These are phyloP conservation scores for Oryza meyeriana DNA, from an alignment of 176 grass and related monocot genomes.

Conservation along the genomic window DNA sequence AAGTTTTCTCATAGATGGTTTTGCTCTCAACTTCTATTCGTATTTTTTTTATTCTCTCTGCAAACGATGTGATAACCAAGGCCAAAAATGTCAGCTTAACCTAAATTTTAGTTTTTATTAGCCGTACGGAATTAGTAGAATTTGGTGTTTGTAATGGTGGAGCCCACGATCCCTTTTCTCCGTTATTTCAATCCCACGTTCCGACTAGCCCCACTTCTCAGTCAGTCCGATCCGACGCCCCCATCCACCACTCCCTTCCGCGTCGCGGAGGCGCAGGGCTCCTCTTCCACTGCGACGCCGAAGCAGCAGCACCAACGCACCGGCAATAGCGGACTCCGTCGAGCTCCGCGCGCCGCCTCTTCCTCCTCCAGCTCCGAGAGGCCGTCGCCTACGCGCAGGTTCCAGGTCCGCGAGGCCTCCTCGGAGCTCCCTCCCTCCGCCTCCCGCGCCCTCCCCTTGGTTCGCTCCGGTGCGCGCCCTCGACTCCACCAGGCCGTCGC, in stretches of 20 bases:
- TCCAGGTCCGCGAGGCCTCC: not conserved
- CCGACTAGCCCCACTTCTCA: constrained; percentile 5
- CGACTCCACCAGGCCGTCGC: constrained; percentile 34
- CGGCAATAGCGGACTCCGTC: constrained; percentile 43
- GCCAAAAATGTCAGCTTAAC: too few relatives aligned
- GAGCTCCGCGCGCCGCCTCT: constrained; percentile 38
- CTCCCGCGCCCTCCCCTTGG: constrained; percentile 12
- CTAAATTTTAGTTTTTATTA: too few relatives aligned
- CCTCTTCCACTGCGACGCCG: not conserved
- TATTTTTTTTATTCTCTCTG: too few relatives aligned
- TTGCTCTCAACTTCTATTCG: too few relatives aligned
- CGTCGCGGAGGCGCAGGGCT: too few relatives aligned
- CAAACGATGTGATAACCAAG: too few relatives aligned
- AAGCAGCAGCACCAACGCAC: constrained; percentile 11
- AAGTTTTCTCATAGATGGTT: too few relatives aligned
- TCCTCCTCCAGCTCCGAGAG: not conserved
- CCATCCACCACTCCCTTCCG: constrained; percentile 30
- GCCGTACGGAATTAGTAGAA: too few relatives aligned
- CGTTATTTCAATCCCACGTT: not conserved
- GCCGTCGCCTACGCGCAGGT: not conserved
- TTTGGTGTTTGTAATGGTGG: not conserved
- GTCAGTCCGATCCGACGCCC: not conserved
- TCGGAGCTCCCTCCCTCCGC: not conserved
- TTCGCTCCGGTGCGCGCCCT: constrained; percentile 42
- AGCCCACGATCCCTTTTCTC: not conserved